Evolutionary conservation across 75 land plant genomes (phyloP).

Genomic region (Chamaecyparis obtusa): DNA sequence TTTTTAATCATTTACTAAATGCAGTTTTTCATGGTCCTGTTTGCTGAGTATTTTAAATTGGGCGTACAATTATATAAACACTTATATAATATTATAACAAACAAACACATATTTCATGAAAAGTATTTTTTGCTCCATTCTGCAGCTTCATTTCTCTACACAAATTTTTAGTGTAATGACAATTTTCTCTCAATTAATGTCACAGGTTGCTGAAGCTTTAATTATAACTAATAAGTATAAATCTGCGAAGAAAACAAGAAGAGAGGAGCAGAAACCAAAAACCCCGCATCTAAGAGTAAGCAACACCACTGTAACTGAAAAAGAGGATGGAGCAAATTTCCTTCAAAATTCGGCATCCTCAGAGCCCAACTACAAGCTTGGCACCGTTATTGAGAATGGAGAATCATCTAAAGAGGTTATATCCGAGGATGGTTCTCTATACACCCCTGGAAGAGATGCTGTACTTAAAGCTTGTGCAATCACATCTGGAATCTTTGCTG

Average conservation of each 20-base stretch:
- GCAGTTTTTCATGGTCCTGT: not conserved
- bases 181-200: slow-evolving; percentile 1
- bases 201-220: slow-evolving; percentile 8
- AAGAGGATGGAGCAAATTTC: not conserved
- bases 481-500: slow-evolving; percentile 60
- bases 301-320: not conserved
- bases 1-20: not conserved
- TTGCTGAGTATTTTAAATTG: not conserved
- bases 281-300: not conserved
- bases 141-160: not conserved
- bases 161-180: not conserved
- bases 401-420: not conserved
- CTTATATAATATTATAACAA: no score
- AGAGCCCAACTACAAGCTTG: slow-evolving; percentile 3
- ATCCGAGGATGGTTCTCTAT: not conserved
- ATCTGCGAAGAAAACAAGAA: slow-evolving; percentile 28
- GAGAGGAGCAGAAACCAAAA: not conserved
- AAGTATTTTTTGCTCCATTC: not conserved
- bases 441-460: slow-evolving; percentile 28
- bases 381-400: slow-evolving; percentile 9
- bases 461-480: slow-evolving; percentile 70
- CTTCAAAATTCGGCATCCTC: not conserved
- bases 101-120: not conserved
- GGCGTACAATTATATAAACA: not conserved
- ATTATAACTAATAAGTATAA: slow-evolving; percentile 25